These are phyloP conservation scores for Paramecium octaurelia DNA, from an alignment of 73 alveolate genomes.

Conservation along the genomic window DNA sequence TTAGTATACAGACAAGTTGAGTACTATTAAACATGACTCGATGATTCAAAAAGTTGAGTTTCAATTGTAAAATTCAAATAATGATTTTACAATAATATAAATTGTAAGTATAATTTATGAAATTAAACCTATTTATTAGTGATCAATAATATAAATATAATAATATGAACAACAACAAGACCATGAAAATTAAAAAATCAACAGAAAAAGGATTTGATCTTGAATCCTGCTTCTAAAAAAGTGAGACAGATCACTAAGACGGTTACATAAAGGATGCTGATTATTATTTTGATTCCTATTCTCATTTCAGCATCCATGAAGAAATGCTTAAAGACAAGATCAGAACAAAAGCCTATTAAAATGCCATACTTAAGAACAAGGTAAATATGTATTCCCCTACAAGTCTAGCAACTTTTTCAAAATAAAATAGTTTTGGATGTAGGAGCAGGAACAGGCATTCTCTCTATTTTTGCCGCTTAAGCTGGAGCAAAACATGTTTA, in stretches of 20 bases:
- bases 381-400: not conserved
- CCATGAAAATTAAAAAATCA: not conserved
- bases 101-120: not conserved
- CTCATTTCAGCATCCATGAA: conserved; percentile 94
- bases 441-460: conserved; percentile 98
- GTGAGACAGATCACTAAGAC: not conserved
- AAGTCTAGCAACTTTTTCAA: conserved; percentile 68
- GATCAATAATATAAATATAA: not conserved
- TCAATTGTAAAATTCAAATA: no score
- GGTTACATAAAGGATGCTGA: conserved; percentile 55
- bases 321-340: conserved; percentile 96
- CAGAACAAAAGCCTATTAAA: conserved; percentile 89
- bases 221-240: conserved; percentile 30
- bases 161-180: conserved; percentile 4
- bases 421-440: conserved; percentile 95
- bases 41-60: no score
- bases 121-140: not conserved
- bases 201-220: conserved; percentile 40
- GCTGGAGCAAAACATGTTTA: conserved; percentile 98
- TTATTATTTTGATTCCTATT: conserved; percentile 90
- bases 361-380: conserved; percentile 85
- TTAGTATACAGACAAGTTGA: no score
- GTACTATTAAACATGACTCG: not conserved
- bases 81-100: not conserved
- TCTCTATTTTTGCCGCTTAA: conserved; percentile 92